Evolutionary conservation across 2,329 filamentous ascomycete species (phyloP), one percentile per base, ranked within the genome.

Genomic region (Alternaria consortialis): DNA sequence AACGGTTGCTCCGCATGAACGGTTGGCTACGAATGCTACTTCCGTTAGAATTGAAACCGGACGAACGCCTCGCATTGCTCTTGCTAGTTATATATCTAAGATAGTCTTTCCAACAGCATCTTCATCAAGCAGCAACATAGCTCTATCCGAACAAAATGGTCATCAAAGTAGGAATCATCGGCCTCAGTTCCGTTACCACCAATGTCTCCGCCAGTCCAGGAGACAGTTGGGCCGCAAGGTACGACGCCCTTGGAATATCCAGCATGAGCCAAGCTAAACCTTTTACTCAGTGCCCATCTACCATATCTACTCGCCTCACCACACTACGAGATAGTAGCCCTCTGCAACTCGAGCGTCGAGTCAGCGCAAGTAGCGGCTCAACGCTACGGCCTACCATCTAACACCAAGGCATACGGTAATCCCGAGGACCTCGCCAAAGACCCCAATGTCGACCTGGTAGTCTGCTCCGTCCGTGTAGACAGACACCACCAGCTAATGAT

Each of bases 131-230:
- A 20, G 20, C 20, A 20, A 20, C 20, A 20, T 20, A 20, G 20
- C 20, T 20, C 20, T 20, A 20, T 20, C 20, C 20, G 20, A 20
- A 20, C 36, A 58, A 39, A 7, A 75, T 75, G 71, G 71, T 71
- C n/a, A 73, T 73, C 40, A 68, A 68, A 46, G 56, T 76, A 43
- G 71, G 65, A 40, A 63, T 76, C 58, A 72, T 75, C 52, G 71
- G 72, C 25, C 72, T 76, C 48, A 60, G 57, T 40, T 60, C 56
- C 15, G 47, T 44, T 15, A 56, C 56, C 11, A 37, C 37, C 40
- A 53, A 60, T 27, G 15, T 50, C 9, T 58, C 58, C 5, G 31
- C 40, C 20, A 60, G 36, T 40, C 51, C 52, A 39, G 54, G 39
- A 13, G 27, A 55, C 31, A 63, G 65, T 17, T 80, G 79, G 76